Percentiles rank a stretch among this genome's conserved stretches.
Evolutionary conservation across 306 rosid genomes (phyloP).

Genomic region (Casuarina equisetifolia): DNA sequence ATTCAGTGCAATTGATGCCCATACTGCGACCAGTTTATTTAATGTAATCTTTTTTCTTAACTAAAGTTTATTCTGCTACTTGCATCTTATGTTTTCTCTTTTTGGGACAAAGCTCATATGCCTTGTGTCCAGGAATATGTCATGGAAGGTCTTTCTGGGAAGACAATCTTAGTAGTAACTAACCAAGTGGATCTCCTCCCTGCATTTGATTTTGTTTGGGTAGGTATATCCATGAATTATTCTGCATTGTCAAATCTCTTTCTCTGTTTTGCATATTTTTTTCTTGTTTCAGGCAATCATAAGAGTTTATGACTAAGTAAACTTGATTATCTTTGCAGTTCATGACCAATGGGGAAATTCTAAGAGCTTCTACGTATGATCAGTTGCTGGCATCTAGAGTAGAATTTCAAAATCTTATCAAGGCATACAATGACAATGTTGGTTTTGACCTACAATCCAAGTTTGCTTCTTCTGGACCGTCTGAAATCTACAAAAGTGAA

Average conservation of each 20-base stretch:
- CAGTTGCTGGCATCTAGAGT: slow-evolving; percentile 36
- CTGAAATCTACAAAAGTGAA: slow-evolving; percentile 17
- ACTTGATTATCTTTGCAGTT: slow-evolving; percentile 33
- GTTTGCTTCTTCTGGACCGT: neutral
- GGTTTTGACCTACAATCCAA: slow-evolving; percentile 31
- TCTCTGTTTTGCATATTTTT: neutral
- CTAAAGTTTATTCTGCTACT: neutral
- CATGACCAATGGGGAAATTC: slow-evolving; percentile 46
- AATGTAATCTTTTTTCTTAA: slow-evolving; percentile 31
- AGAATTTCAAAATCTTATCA: slow-evolving; percentile 60
- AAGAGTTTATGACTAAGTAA: neutral
- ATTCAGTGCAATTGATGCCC: slow-evolving; percentile 73
- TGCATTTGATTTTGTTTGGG: slow-evolving; percentile 50
- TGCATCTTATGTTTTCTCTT: neutral
- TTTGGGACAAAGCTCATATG: neutral
- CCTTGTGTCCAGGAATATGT: slow-evolving; percentile 44
- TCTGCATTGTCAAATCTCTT: neutral
- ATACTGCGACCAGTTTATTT: slow-evolving; percentile 51
- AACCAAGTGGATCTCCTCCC: slow-evolving; percentile 68
- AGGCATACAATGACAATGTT: slow-evolving; percentile 49
- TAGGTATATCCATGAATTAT: slow-evolving; percentile 15
- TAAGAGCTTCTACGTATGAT: slow-evolving; percentile 45
- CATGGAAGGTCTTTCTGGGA: slow-evolving; percentile 48
- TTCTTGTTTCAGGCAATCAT: neutral
- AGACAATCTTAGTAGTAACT: slow-evolving; percentile 58